Evolutionary conservation across 2,329 filamentous ascomycete species (phyloP).

Genomic region (Amauroascus niger): DNA sequence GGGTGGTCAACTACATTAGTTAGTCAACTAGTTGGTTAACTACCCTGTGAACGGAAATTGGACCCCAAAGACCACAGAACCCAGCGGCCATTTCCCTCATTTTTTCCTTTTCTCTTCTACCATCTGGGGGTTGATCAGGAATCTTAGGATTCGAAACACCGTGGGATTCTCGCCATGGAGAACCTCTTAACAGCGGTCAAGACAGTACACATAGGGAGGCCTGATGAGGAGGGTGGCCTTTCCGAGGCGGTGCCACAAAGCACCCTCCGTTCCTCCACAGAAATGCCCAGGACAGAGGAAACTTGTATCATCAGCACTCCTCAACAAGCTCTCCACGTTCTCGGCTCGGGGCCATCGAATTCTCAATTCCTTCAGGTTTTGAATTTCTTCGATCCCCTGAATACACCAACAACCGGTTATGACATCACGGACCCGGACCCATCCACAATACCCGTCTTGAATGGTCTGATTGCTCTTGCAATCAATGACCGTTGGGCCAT

Average conservation of each 20-base stretch:
- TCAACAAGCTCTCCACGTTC: constrained; percentile 28
- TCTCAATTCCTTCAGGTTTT: constrained; percentile 27
- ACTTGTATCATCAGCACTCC: constrained; percentile 16
- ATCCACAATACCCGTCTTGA: constrained; percentile 62
- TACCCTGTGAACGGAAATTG: too few relatives aligned
- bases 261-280: neutral
- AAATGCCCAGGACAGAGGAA: neutral
- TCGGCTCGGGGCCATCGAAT: constrained; percentile 34
- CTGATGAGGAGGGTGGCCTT: neutral
- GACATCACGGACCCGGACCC: constrained; percentile 56
- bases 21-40: too few relatives aligned
- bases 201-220: constrained; percentile 21
- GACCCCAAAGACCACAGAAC: too few relatives aligned
- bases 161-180: constrained; percentile 25
- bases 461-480: constrained; percentile 62
- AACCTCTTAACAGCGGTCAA: constrained; percentile 33
- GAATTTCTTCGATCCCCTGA: constrained; percentile 29
- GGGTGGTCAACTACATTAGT: too few relatives aligned
- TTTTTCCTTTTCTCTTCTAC: too few relatives aligned
- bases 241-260: neutral
- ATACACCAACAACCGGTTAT: constrained; percentile 32
- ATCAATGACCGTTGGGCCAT: constrained; percentile 73
- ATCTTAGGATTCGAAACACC: neutral
- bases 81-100: too few relatives aligned
- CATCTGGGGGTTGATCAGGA: too few relatives aligned